A percentile compares a stretch with the other conserved stretches of the same genome.
Evolutionary conservation across 2,329 filamentous ascomycete species (phyloP).

Genomic region (Penicillium sp.): DNA sequence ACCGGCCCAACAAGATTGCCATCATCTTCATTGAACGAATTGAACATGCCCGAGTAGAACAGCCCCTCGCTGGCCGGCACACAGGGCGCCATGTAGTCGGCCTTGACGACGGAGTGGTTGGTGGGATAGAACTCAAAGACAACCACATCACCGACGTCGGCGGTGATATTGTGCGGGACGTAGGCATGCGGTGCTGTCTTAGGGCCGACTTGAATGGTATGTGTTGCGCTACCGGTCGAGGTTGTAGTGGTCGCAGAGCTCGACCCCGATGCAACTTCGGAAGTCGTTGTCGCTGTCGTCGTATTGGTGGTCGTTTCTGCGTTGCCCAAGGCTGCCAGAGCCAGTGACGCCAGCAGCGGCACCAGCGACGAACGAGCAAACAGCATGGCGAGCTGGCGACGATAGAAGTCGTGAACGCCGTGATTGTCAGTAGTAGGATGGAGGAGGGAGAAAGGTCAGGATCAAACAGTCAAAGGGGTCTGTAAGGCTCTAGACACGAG

Average conservation of each 20-base stretch:
- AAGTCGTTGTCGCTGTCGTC: constrained; percentile 34
- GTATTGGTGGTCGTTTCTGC: background rate
- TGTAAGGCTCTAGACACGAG: no score
- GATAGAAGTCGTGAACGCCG: no score
- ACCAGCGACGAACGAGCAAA: background rate
- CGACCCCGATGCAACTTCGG: constrained; percentile 46
- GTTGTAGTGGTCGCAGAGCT: constrained; percentile 10
- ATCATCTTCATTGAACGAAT: constrained; percentile 50
- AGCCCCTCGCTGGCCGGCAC: constrained; percentile 49
- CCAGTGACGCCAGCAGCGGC: background rate
- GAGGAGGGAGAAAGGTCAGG: no score
- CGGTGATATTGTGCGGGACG: constrained; percentile 28
- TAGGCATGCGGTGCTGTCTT: constrained; percentile 34
- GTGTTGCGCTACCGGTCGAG: constrained; percentile 24
- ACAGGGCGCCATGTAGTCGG: constrained; percentile 60
- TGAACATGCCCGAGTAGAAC: constrained; percentile 34
- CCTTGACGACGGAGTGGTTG: constrained; percentile 63
- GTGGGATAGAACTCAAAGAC: constrained; percentile 62
- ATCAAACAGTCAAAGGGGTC: background rate
- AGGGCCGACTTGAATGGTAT: constrained; percentile 36
- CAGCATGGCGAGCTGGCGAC: background rate
- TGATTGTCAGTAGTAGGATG: no score
- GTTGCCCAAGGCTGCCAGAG: background rate
- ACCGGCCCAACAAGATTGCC: constrained; percentile 41
- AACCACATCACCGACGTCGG: constrained; percentile 33